A percentile compares a stretch with the other conserved stretches of the same genome.
These are phyloP conservation scores for Trichoderma koningii DNA, from an alignment of 2,329 filamentous ascomycete species.

Conservation along the genomic window DNA sequence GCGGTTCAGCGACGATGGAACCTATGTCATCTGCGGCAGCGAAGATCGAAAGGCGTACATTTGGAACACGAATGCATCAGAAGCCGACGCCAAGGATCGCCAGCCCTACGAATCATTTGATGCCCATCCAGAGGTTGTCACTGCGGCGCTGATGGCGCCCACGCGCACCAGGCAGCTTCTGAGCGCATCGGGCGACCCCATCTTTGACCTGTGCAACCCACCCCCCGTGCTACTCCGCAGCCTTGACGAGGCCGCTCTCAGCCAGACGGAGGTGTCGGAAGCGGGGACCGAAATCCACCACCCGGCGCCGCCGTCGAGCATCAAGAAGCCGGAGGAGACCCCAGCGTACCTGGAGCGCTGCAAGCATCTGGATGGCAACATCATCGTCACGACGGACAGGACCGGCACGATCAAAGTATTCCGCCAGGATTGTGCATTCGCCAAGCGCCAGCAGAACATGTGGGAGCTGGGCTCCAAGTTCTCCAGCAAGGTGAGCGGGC, in stretches of 20 bases:
- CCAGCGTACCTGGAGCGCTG: slow-evolving; percentile 77
- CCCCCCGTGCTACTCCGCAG: slow-evolving; percentile 83
- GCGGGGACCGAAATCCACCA: slow-evolving; percentile 37
- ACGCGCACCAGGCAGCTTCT: slow-evolving; percentile 75
- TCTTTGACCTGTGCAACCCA: slow-evolving; percentile 97
- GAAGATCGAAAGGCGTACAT: slow-evolving; percentile 90
- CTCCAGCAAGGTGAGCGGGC: slow-evolving; percentile 65
- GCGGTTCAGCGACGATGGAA: slow-evolving; percentile 81
- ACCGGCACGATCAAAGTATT: slow-evolving; percentile 91
- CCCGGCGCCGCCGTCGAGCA: slow-evolving; percentile 31
- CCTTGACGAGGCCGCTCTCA: slow-evolving; percentile 61
- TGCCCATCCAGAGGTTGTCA: slow-evolving; percentile 85
- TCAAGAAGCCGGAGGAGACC: slow-evolving; percentile 63
- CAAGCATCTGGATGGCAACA: slow-evolving; percentile 78
- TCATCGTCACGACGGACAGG: slow-evolving; percentile 88
- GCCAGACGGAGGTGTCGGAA: slow-evolving; percentile 45
- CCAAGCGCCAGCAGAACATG: slow-evolving; percentile 72
- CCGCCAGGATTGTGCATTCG: slow-evolving; percentile 86
- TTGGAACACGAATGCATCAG: slow-evolving; percentile 63
- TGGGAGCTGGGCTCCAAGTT: slow-evolving; percentile 80
- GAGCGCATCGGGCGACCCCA: slow-evolving; percentile 79
- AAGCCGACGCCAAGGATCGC: slow-evolving; percentile 73
- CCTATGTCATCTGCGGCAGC: slow-evolving; percentile 87
- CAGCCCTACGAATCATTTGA: slow-evolving; percentile 86
- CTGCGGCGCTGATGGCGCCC: slow-evolving; percentile 84